Percentiles rank a stretch among this genome's conserved stretches.
Conservation (phyloP, 78 protist species). For the Polysphondylium violaceum region DNA sequence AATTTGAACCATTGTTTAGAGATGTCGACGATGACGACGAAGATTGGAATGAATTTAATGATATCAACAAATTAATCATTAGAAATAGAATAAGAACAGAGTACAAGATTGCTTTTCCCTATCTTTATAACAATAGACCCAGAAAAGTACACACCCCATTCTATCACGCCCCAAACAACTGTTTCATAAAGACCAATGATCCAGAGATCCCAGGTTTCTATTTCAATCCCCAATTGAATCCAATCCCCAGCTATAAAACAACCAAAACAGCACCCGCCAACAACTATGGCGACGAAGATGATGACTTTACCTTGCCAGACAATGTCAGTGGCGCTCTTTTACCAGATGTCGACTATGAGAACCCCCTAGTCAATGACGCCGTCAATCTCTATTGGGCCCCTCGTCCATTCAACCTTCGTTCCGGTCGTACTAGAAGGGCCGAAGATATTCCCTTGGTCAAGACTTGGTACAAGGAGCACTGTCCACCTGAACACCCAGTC, state of each 20-base stretch:
- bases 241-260: constrained; percentile 89
- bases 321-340: not conserved
- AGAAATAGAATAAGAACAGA: constrained; percentile 98
- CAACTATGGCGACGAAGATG: constrained; percentile 59
- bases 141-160: constrained; percentile 88
- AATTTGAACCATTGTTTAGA: constrained; percentile 98
- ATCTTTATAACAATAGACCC: constrained; percentile 98
- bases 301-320: constrained; percentile 70
- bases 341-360: constrained; percentile 91
- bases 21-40: constrained; percentile 95
- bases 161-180: constrained; percentile 94
- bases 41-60: constrained; percentile 99
- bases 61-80: constrained; percentile 98
- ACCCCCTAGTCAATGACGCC: too few species aligned
- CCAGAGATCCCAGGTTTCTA: constrained; percentile 97
- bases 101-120: constrained; percentile 98
- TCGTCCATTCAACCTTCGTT: constrained; percentile 96
- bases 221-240: constrained; percentile 96
- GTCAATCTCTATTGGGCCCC: constrained; percentile 98
- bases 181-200: constrained; percentile 94
- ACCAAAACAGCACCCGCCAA: not conserved
- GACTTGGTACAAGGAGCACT: constrained; percentile 97
- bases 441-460: constrained; percentile 98
- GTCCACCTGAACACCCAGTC: constrained; percentile 97
- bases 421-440: constrained; percentile 95